Evolutionary conservation across 345 rosid species (phyloP).

Genomic region (Ceriops tagal): DNA sequence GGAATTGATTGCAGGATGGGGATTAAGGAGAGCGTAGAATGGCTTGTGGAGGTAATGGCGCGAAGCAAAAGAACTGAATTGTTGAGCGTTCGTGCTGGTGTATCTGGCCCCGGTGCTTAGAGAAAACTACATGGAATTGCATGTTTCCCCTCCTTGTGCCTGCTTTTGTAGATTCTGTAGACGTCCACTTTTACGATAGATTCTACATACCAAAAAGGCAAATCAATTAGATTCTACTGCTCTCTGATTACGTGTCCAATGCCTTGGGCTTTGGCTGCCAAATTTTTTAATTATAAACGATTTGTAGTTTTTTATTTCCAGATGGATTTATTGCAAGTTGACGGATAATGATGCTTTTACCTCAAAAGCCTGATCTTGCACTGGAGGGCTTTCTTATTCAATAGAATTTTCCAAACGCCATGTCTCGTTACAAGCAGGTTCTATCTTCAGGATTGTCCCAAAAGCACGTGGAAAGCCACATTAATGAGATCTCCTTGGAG

Average conservation of each 20-base stretch:
- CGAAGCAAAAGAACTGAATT: slow-evolving; percentile 95
- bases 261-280: background rate
- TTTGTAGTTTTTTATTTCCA: no score
- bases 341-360: no score
- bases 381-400: no score
- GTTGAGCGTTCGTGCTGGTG: slow-evolving; percentile 68
- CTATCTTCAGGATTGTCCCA: no score
- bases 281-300: background rate
- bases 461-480: no score
- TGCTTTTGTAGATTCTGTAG: slow-evolving; percentile 44
- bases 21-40: slow-evolving; percentile 78
- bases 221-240: background rate
- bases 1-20: slow-evolving; percentile 57
- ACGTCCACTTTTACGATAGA: slow-evolving; percentile 33
- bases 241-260: background rate
- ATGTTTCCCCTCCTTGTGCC: slow-evolving; percentile 5
- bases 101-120: slow-evolving; percentile 37
- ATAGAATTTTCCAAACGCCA: no score
- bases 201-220: slow-evolving; percentile 13
- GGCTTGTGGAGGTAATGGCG: slow-evolving; percentile 93
- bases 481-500: no score
- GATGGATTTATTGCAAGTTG: no score
- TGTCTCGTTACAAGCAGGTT: no score
- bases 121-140: slow-evolving; percentile 6
- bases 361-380: no score